Conservation (phyloP, 108 stramenopile genomes). For the Aurantiochytrium sp. region DNA sequence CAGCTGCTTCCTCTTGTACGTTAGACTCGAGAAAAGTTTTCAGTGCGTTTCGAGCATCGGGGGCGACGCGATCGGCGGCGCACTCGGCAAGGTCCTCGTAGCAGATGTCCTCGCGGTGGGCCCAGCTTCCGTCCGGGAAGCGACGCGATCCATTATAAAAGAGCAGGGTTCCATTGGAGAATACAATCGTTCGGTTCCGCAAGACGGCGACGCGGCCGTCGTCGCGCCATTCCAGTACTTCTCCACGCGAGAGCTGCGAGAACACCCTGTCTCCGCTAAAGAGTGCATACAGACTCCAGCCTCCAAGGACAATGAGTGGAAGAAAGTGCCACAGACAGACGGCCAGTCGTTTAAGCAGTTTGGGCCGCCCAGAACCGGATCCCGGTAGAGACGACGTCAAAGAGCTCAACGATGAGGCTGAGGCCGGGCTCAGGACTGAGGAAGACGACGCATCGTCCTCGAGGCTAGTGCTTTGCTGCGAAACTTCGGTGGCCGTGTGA, state of each 20-base stretch:
- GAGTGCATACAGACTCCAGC: background rate
- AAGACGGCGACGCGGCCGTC: background rate
- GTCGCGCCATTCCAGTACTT: background rate
- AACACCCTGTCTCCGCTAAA: background rate
- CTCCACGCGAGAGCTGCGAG: background rate
- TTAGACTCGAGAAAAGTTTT: background rate
- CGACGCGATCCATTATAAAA: background rate
- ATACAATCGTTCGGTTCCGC: background rate
- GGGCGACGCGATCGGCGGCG: background rate
- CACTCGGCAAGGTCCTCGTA: constrained; percentile 5
- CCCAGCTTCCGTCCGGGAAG: background rate
- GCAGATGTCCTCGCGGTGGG: background rate
- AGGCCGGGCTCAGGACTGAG: too few relatives aligned
- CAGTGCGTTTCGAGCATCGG: background rate
- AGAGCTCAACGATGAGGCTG: too few relatives aligned
- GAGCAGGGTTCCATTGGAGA: background rate
- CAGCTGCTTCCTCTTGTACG: too few relatives aligned
- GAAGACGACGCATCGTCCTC: too few relatives aligned
- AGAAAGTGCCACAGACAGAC: background rate
- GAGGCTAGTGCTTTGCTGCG: too few relatives aligned
- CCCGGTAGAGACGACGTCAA: background rate
- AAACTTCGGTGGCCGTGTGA: too few relatives aligned
- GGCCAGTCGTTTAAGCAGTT: background rate
- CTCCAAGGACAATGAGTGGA: background rate
- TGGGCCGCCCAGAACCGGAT: background rate